These are phyloP conservation scores for Solanum aculeatissimum DNA, from an alignment of 305 asterid species.

Conservation along the genomic window DNA sequence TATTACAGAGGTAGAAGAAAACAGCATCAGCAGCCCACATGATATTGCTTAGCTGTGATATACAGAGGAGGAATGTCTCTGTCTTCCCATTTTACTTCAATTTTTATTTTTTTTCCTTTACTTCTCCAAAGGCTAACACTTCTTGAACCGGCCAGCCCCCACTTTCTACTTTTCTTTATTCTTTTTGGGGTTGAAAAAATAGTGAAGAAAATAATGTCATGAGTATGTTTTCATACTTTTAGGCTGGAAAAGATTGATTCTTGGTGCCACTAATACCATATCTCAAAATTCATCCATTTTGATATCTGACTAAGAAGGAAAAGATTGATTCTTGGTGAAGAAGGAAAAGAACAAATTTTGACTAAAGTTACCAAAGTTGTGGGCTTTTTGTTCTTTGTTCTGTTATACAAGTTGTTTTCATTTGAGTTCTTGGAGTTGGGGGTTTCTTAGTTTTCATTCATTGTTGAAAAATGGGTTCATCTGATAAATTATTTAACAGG, in stretches of 20 bases:
- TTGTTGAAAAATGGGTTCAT: conserved; percentile 38
- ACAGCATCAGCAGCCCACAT: background rate
- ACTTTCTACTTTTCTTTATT: background rate
- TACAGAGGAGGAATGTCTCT: conserved; percentile 1
- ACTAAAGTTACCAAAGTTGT: background rate
- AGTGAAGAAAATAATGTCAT: background rate
- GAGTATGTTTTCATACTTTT: conserved; percentile 23
- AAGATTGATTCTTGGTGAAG: background rate
- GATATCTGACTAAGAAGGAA: background rate
- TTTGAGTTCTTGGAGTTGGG: conserved; percentile 10
- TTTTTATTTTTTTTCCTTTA: background rate
- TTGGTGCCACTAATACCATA: conserved; percentile 7
- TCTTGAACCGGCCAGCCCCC: conserved; percentile 7
- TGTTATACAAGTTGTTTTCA: background rate
- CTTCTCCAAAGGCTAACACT: background rate
- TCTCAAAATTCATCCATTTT: background rate
- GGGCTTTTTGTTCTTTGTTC: background rate
- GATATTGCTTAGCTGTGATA: conserved; percentile 2
- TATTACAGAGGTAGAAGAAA: background rate
- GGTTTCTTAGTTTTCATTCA: conserved; percentile 3
- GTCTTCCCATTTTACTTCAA: background rate
- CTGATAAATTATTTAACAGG: conserved; percentile 40
- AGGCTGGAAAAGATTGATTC: conserved; percentile 17
- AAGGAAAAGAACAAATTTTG: background rate
- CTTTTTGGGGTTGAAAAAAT: background rate